Conservation (phyloP, 179 eudicot genomes). For the Spergularia azorica region DNA sequence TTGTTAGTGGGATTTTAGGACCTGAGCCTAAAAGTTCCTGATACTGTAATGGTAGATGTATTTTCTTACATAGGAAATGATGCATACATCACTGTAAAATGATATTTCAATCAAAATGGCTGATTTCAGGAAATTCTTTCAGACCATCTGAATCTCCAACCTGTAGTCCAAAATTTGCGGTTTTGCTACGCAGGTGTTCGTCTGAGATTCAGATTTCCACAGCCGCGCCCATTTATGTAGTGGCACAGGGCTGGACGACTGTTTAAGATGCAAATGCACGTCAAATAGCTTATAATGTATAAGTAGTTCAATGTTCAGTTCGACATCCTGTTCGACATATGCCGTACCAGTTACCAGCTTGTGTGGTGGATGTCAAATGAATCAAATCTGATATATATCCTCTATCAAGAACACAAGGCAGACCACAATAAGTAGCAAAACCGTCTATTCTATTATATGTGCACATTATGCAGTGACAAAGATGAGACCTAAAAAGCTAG, state of each 20-base stretch:
- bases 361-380: background rate
- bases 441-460: constrained; percentile 7
- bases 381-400: too few relatives aligned
- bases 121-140: background rate
- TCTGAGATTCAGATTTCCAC: too few relatives aligned
- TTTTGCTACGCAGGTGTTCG: too few relatives aligned
- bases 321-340: too few relatives aligned
- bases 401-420: background rate
- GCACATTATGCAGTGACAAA: constrained; percentile 22
- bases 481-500: background rate
- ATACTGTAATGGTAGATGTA: constrained; percentile 3
- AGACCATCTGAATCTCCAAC: background rate
- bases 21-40: constrained; percentile 53
- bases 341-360: constrained; percentile 13
- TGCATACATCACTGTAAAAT: background rate
- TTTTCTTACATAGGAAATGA: background rate
- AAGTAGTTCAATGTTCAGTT: too few relatives aligned
- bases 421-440: background rate
- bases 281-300: too few relatives aligned
- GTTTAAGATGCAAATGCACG: too few relatives aligned
- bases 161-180: background rate
- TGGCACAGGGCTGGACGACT: too few relatives aligned
- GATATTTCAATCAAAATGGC: background rate
- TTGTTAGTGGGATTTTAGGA: constrained; percentile 82
- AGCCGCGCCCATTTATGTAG: too few relatives aligned